A percentile compares a stretch with the other conserved stretches of the same genome.
These are phyloP conservation scores for Tricharina praecox DNA, from an alignment of 495 filamentous ascomycete genomes.

Conservation along the genomic window DNA sequence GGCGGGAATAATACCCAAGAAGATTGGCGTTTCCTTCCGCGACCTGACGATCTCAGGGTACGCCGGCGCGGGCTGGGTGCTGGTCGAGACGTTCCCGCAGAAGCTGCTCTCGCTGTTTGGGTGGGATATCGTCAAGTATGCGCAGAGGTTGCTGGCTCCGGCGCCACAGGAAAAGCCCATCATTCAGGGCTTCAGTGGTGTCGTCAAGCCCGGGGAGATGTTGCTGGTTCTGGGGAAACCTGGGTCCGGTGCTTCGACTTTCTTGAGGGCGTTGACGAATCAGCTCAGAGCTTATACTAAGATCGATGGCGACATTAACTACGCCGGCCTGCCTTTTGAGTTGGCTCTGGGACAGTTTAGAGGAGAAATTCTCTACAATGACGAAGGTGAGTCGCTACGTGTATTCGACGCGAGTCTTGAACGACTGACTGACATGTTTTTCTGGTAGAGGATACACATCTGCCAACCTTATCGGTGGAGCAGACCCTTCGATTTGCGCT, in stretches of 20 bases:
- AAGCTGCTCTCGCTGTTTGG: slow-evolving; percentile 22
- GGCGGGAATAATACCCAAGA: slow-evolving; percentile 37
- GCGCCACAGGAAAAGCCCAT: slow-evolving; percentile 44
- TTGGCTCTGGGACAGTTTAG: slow-evolving; percentile 42
- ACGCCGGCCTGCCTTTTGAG: slow-evolving; percentile 33
- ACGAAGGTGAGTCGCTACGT: slow-evolving; percentile 29
- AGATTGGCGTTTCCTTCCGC: slow-evolving; percentile 71
- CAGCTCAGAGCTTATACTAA: slow-evolving; percentile 39
- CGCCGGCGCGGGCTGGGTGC: slow-evolving; percentile 33
- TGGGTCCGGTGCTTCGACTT: slow-evolving; percentile 51
- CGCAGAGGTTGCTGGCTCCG: slow-evolving; percentile 23
- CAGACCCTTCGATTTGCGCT: slow-evolving; percentile 50
- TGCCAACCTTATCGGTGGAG: slow-evolving; percentile 49
- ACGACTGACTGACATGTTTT: slow-evolving; percentile 6
- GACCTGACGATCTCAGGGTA: slow-evolving; percentile 35
- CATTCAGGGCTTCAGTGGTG: slow-evolving; percentile 52
- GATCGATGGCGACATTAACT: slow-evolving; percentile 16
- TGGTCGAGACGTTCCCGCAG: slow-evolving; percentile 24
- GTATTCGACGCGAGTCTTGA: background rate
- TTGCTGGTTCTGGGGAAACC: slow-evolving; percentile 63
- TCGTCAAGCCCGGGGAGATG: slow-evolving; percentile 63
- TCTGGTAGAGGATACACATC: slow-evolving; percentile 42
- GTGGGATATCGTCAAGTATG: slow-evolving; percentile 19
- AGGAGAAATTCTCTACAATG: slow-evolving; percentile 48
- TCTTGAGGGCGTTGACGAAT: slow-evolving; percentile 55